These are phyloP conservation scores for Trichoderma afroharzianum DNA, from an alignment of 2,329 filamentous ascomycete genomes.

Conservation along the genomic window DNA sequence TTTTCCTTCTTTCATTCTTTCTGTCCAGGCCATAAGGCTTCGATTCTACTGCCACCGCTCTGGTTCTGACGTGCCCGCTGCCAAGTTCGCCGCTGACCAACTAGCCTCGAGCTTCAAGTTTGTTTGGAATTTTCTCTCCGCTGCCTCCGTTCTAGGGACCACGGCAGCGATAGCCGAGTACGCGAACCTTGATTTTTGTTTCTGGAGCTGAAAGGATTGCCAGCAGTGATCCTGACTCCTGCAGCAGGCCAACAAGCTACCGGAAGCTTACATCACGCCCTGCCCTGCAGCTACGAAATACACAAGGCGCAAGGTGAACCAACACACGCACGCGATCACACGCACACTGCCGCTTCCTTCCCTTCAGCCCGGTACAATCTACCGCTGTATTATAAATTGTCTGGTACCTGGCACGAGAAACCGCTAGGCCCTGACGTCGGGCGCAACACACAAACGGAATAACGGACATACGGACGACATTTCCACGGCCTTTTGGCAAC, in stretches of 20 bases:
- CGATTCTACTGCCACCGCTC: not conserved
- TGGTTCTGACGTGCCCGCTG: not conserved
- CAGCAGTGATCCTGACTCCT: not conserved
- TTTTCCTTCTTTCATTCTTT: not conserved
- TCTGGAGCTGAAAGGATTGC: not conserved
- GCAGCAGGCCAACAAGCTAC: not conserved
- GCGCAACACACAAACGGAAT: not conserved
- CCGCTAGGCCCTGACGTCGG: not conserved
- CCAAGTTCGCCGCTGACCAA: slow-evolving; percentile 14
- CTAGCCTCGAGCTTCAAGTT: not conserved
- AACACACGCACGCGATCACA: slow-evolving; percentile 5
- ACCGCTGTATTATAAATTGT: slow-evolving; percentile 8
- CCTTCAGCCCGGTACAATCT: not conserved
- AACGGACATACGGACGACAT: slow-evolving; percentile 13
- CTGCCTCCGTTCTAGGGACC: not conserved
- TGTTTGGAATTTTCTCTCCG: slow-evolving; percentile 10
- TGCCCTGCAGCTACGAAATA: not conserved
- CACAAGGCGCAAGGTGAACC: not conserved
- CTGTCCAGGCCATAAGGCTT: not conserved
- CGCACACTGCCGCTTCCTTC: not conserved
- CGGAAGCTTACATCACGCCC: not conserved
- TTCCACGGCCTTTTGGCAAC: not conserved
- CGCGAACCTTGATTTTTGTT: slow-evolving; percentile 5
- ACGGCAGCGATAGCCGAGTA: slow-evolving; percentile 8
- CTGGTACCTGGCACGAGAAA: not conserved